phyloP scores from a whole-genome alignment of 2,329 filamentous ascomycete species.

The Fusarium sp. region DNA sequence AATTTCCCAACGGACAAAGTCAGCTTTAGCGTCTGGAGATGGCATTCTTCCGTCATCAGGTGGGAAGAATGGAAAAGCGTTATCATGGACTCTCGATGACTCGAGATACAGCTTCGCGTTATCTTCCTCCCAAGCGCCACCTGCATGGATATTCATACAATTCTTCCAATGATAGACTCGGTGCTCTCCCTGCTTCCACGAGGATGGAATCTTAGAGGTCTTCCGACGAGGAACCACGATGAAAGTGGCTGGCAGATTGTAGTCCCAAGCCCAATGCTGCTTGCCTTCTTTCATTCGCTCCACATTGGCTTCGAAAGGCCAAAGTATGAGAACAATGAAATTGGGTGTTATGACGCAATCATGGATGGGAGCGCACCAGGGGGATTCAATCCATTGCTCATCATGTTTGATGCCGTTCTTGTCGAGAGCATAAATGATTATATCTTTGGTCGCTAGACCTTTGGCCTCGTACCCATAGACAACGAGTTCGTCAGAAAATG shows the following conservation, averaged over 20 bases:
- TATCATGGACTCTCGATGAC: slow-evolving; percentile 22
- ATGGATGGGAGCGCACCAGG: slow-evolving; percentile 21
- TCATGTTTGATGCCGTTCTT: slow-evolving; percentile 4
- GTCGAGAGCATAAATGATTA: slow-evolving; percentile 19
- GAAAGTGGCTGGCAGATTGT: slow-evolving; percentile 5
- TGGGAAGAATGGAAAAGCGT: slow-evolving; percentile 27
- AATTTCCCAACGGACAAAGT: slow-evolving; percentile 32
- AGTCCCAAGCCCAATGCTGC: slow-evolving; percentile 28
- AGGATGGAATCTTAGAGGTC: not conserved
- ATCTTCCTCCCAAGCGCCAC: slow-evolving; percentile 16
- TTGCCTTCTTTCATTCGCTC: slow-evolving; percentile 14
- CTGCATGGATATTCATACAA: slow-evolving; percentile 26
- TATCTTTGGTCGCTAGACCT: slow-evolving; percentile 17
- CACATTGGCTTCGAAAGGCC: slow-evolving; percentile 11
- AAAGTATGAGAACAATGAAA: slow-evolving; percentile 17
- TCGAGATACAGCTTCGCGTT: slow-evolving; percentile 25
- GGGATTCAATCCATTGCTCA: slow-evolving; percentile 31
- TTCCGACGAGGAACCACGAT: slow-evolving; percentile 7
- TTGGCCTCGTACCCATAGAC: slow-evolving; percentile 34
- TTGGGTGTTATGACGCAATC: slow-evolving; percentile 28
- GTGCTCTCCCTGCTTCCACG: slow-evolving; percentile 17
- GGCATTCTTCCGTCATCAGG: slow-evolving; percentile 2
- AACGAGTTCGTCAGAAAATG: slow-evolving; percentile 9
- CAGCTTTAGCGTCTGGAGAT: not conserved
- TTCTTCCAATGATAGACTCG: slow-evolving; percentile 22